A percentile compares a stretch with the other conserved stretches of the same genome.
Evolutionary conservation across 108 stramenopile species (phyloP).

Genomic region (Cylindrotheca fusiformis): DNA sequence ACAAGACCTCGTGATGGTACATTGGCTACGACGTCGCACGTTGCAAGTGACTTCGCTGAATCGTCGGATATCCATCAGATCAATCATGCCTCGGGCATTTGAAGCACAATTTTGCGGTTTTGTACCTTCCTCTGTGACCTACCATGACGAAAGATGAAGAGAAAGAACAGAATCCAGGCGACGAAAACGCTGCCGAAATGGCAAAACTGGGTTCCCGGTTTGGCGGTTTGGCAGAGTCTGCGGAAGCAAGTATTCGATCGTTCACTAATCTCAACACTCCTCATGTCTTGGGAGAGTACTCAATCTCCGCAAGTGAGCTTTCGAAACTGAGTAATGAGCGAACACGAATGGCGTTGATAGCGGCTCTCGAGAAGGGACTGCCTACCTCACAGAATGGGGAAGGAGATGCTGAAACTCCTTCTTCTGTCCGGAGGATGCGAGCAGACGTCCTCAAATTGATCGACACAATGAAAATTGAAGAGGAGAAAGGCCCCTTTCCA

Average conservation of each 20-base stretch:
- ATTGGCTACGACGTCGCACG: no score
- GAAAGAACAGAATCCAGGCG: no score
- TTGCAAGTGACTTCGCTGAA: no score
- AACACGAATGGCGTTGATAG: slow-evolving; percentile 53
- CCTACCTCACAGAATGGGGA: slow-evolving; percentile 16
- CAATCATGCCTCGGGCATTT: no score
- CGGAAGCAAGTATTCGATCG: slow-evolving; percentile 43
- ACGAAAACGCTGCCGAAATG: no score
- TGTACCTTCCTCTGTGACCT: no score
- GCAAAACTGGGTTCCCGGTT: slow-evolving; percentile 39
- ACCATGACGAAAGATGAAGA: no score
- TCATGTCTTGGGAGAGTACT: slow-evolving; percentile 9
- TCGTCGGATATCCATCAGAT: no score
- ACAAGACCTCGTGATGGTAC: no score
- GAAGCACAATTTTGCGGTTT: no score
- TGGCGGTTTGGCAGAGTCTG: slow-evolving; percentile 45
- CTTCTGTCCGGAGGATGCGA: slow-evolving; percentile 7
- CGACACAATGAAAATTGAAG: slow-evolving; percentile 35
- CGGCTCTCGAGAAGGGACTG: slow-evolving; percentile 58
- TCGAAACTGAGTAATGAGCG: slow-evolving; percentile 55
- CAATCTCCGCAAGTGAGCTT: slow-evolving; percentile 40
- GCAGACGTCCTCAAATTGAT: slow-evolving; percentile 41
- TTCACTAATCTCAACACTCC: slow-evolving; percentile 31
- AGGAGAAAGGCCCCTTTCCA: slow-evolving; percentile 21
- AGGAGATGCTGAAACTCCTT: slow-evolving; percentile 47